phyloP scores from a whole-genome alignment of 257 asterid species.

The Marsdenia floribunda region DNA sequence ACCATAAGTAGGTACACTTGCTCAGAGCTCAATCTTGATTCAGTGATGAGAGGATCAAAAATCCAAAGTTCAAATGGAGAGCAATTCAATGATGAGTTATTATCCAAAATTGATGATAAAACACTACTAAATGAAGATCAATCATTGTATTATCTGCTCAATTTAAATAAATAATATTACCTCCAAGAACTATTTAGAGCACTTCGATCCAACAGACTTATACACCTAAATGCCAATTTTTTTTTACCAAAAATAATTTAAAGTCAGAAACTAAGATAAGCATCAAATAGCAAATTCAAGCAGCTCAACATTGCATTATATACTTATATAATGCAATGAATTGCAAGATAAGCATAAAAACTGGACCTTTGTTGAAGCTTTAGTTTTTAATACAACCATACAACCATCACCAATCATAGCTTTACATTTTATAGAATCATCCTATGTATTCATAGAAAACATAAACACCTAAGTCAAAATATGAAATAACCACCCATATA shows the following conservation, averaged over 20 bases:
- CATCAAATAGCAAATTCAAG: background rate
- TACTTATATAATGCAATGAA: background rate
- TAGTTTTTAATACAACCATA: slow-evolving; percentile 83
- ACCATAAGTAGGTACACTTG: background rate
- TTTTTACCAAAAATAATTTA: background rate
- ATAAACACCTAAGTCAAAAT: background rate
- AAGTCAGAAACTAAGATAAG: background rate
- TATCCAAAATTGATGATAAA: background rate
- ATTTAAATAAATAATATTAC: slow-evolving; percentile 27
- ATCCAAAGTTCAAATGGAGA: background rate
- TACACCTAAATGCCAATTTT: slow-evolving; percentile 52
- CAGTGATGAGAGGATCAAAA: background rate
- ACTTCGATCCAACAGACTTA: slow-evolving; percentile 63
- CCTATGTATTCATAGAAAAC: slow-evolving; percentile 35
- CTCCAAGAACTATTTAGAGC: slow-evolving; percentile 66
- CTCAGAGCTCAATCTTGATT: background rate
- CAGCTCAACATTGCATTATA: background rate
- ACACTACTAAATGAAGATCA: background rate
- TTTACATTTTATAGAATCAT: slow-evolving; percentile 63
- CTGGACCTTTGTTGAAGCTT: slow-evolving; percentile 89
- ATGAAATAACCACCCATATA: background rate
- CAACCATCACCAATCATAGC: slow-evolving; percentile 60
- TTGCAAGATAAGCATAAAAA: slow-evolving; percentile 9
- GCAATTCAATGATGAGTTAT: background rate
- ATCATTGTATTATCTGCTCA: background rate